Evolutionary conservation across 352 stramenopile genomes (phyloP).

Genomic region (Pythium aquatile): DNA sequence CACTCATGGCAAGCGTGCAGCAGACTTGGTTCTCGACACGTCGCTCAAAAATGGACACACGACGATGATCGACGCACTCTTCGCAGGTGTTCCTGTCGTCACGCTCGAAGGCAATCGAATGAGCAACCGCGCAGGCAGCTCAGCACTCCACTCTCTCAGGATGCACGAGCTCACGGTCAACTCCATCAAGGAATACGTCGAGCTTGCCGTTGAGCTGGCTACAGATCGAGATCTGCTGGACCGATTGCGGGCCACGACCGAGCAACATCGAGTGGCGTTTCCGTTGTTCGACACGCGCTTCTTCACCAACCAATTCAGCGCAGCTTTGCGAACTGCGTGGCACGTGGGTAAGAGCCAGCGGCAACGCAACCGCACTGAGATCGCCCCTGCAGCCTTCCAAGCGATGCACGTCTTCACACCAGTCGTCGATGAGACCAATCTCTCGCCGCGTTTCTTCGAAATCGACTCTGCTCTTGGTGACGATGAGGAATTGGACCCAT

Average conservation of each 20-base stretch:
- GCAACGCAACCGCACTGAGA: constrained; percentile 8
- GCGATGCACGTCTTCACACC: constrained; percentile 52
- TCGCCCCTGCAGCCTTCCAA: neutral
- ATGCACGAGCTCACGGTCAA: constrained; percentile 59
- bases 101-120: constrained; percentile 69
- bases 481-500: constrained; percentile 35
- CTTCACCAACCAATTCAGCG: constrained; percentile 52
- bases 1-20: constrained; percentile 61
- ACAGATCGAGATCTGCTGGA: constrained; percentile 32
- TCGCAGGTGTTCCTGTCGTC: constrained; percentile 70
- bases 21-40: constrained; percentile 80
- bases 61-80: constrained; percentile 75
- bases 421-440: constrained; percentile 8
- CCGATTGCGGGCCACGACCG: constrained; percentile 38
- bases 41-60: constrained; percentile 86
- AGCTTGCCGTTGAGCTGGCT: constrained; percentile 59
- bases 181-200: constrained; percentile 81
- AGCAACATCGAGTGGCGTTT: constrained; percentile 41
- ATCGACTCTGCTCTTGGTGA: constrained; percentile 40
- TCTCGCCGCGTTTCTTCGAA: constrained; percentile 33
- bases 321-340: constrained; percentile 48
- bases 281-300: constrained; percentile 66
- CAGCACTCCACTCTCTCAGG: constrained; percentile 46
- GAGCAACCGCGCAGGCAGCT: constrained; percentile 64
- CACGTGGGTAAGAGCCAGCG: constrained; percentile 19